Evolutionary conservation across 2,329 filamentous ascomycete species (phyloP).

Genomic region (Beauveria sp.): DNA sequence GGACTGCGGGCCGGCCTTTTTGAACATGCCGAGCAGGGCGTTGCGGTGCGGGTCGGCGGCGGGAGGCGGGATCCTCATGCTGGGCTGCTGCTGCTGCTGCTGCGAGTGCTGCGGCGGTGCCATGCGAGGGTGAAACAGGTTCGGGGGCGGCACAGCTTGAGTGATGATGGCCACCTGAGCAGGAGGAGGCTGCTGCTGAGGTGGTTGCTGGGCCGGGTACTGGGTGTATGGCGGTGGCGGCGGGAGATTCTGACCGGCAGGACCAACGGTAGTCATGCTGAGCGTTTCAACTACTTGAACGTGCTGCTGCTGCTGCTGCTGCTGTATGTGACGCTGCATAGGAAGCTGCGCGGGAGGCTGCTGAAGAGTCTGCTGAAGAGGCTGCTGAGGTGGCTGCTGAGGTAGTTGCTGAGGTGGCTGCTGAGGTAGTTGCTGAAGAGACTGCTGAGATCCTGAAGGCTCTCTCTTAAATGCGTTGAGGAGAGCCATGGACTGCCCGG

Average conservation of each 20-base stretch:
- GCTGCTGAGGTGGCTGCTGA: background rate
- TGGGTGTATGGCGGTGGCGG: slow-evolving; percentile 10
- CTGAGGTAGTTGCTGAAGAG: slow-evolving; percentile 14
- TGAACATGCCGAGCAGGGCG: slow-evolving; percentile 48
- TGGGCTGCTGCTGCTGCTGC: slow-evolving; percentile 1
- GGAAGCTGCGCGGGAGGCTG: slow-evolving; percentile 14
- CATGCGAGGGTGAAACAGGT: background rate
- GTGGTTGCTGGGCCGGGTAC: background rate
- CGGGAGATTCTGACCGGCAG: background rate
- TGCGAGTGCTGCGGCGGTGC: background rate
- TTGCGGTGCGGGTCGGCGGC: slow-evolving; percentile 34
- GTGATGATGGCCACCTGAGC: background rate
- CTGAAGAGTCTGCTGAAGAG: slow-evolving; percentile 11
- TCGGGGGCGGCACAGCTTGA: background rate
- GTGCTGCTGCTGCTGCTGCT: slow-evolving; percentile 3
- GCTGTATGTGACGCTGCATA: slow-evolving; percentile 1
- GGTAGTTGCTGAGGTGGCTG: slow-evolving; percentile 10
- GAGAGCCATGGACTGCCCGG: slow-evolving; percentile 35
- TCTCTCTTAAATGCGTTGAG: slow-evolving; percentile 37
- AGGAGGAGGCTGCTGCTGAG: background rate
- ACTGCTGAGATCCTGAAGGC: slow-evolving; percentile 15
- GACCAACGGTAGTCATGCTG: background rate
- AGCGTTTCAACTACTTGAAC: background rate
- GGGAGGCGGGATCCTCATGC: slow-evolving; percentile 17
- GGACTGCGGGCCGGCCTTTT: slow-evolving; percentile 25